Evolutionary conservation across 805 yeast species (phyloP).

Genomic region (Wickerhamia fluorescens): DNA sequence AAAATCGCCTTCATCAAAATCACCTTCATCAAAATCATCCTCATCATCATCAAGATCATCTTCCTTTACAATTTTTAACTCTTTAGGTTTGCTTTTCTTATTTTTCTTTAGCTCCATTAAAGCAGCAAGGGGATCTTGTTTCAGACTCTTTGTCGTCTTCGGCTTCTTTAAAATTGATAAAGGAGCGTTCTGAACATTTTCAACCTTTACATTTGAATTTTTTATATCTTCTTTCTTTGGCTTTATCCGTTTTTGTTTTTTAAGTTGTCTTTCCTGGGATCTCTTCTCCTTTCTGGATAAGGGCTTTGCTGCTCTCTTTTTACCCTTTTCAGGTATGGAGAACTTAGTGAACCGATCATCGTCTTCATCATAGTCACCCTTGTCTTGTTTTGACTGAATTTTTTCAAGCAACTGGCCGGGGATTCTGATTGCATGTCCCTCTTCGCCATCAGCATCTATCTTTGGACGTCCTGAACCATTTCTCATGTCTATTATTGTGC

Average conservation of each 20-base stretch:
- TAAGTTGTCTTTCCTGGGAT: slow-evolving; percentile 25
- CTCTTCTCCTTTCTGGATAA: slow-evolving; percentile 28
- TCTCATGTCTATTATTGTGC: too few species aligned
- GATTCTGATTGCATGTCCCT: slow-evolving; percentile 42
- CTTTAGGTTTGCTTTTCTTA: not conserved
- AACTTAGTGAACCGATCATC: slow-evolving; percentile 12
- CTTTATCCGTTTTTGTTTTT: slow-evolving; percentile 27
- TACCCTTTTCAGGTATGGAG: slow-evolving; percentile 4
- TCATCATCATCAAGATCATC: slow-evolving; percentile 16
- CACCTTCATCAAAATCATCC: slow-evolving; percentile 7
- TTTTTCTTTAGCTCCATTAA: slow-evolving; percentile 10
- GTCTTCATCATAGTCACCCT: slow-evolving; percentile 38
- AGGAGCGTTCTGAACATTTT: too few species aligned
- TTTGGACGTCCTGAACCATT: slow-evolving; percentile 2
- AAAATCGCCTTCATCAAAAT: slow-evolving; percentile 12
- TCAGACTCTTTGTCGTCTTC: slow-evolving; percentile 3
- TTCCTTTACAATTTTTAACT: slow-evolving; percentile 21
- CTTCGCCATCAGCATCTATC: slow-evolving; percentile 6
- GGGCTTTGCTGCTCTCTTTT: slow-evolving; percentile 19
- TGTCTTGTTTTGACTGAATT: slow-evolving; percentile 34
- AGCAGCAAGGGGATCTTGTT: slow-evolving; percentile 9
- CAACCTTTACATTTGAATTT: too few species aligned
- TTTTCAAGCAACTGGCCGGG: slow-evolving; percentile 52
- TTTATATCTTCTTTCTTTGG: too few species aligned
- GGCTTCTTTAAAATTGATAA: too few species aligned